Evolutionary conservation across 139 green algal species (phyloP).

Genomic region (Tetratostichococcus sp.): DNA sequence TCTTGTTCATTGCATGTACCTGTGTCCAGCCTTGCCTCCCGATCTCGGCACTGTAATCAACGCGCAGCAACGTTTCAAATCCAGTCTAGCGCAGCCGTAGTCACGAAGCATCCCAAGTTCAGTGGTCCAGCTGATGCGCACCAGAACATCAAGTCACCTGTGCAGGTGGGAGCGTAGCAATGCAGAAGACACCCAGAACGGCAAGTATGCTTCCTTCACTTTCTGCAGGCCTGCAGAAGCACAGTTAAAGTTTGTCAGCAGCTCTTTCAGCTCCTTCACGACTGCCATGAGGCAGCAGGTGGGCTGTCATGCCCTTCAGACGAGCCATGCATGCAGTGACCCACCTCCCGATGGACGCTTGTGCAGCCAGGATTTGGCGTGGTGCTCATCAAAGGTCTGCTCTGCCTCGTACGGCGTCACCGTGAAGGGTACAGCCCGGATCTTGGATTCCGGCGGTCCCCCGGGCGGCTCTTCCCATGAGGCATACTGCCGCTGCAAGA

Average conservation of each 20-base stretch:
- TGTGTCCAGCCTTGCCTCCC: not conserved
- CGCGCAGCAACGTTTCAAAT: too few species aligned
- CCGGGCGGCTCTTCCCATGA: not conserved
- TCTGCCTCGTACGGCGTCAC: not conserved
- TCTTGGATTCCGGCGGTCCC: not conserved
- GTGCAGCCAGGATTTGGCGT: not conserved
- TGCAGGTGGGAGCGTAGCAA: not conserved
- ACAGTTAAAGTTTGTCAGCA: too few species aligned
- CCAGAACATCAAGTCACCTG: not conserved
- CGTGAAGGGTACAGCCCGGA: not conserved
- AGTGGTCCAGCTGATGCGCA: too few species aligned
- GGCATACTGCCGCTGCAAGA: not conserved
- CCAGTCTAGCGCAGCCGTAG: too few species aligned
- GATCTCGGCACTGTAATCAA: not conserved
- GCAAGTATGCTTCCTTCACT: conserved; percentile 11
- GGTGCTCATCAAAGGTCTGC: not conserved
- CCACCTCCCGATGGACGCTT: not conserved
- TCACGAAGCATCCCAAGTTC: too few species aligned
- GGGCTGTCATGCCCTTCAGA: too few species aligned
- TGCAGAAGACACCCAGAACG: conserved; percentile 4
- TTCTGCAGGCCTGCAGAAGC: conserved; percentile 1
- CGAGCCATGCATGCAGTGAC: too few species aligned
- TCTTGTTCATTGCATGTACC: too few species aligned
- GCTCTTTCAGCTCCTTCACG: too few species aligned
- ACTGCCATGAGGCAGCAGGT: too few species aligned